Evolutionary conservation across 495 filamentous ascomycete species (phyloP).

Genomic region (Amphirosellinia nigrospora): DNA sequence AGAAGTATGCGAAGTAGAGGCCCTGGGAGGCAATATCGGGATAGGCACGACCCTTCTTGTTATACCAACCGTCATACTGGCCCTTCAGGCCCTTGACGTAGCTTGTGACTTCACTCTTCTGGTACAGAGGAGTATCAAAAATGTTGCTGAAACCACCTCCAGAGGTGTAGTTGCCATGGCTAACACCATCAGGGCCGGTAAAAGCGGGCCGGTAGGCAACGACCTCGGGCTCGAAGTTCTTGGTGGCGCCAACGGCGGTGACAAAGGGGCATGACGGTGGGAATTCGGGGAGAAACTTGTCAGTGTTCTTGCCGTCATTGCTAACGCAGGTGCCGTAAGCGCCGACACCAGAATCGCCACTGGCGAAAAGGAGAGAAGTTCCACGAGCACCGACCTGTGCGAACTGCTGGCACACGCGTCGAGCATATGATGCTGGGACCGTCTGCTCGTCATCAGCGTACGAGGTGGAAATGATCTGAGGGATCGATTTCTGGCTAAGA

Average conservation of each 20-base stretch:
- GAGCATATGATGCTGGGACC: conserved; percentile 70
- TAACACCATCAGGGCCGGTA: conserved; percentile 33
- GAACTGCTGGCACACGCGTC: conserved; percentile 71
- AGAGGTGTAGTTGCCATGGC: conserved; percentile 48
- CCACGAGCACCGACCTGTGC: conserved; percentile 73
- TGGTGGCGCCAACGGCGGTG: conserved; percentile 75
- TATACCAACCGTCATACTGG: conserved; percentile 45
- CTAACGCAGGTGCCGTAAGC: conserved; percentile 60
- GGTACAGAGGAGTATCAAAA: conserved; percentile 66
- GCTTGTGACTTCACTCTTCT: conserved; percentile 57
- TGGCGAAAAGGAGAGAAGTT: conserved; percentile 75
- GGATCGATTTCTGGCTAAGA: conserved; percentile 57
- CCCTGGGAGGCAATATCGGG: conserved; percentile 74
- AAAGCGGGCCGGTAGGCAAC: conserved; percentile 51
- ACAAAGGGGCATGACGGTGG: conserved; percentile 76
- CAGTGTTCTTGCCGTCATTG: conserved; percentile 72
- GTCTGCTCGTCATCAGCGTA: conserved; percentile 86
- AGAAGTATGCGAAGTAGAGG: conserved; percentile 44
- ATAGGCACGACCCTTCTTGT: conserved; percentile 69
- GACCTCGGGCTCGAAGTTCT: conserved; percentile 63
- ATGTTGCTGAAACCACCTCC: conserved; percentile 74
- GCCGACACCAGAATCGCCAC: conserved; percentile 76
- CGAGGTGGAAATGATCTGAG: conserved; percentile 76
- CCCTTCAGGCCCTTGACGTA: conserved; percentile 61
- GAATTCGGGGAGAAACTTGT: conserved; percentile 73